Conservation (phyloP, 257 asterid species). For the Sherardia arvensis region DNA sequence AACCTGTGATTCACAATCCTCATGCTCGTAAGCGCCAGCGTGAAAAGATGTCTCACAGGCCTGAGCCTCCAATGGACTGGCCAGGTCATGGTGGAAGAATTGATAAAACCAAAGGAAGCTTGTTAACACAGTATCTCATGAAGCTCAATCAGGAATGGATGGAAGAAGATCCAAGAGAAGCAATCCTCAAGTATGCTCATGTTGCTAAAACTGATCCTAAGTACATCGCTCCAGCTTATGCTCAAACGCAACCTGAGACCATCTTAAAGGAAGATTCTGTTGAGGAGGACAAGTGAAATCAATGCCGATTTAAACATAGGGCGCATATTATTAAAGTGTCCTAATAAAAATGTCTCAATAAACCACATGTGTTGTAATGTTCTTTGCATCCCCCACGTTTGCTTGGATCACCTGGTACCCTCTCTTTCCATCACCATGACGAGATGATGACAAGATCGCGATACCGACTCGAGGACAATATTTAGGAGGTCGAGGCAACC, state of each 20-base stretch:
- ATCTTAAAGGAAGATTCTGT: slow-evolving; percentile 74
- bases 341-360: no score
- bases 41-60: slow-evolving; percentile 90
- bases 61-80: slow-evolving; percentile 87
- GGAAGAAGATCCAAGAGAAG: slow-evolving; percentile 99
- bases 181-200: slow-evolving; percentile 86
- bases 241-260: slow-evolving; percentile 81
- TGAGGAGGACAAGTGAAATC: slow-evolving; percentile 72
- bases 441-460: no score
- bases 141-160: slow-evolving; percentile 93
- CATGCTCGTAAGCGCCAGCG: slow-evolving; percentile 97
- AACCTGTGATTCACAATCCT: slow-evolving; percentile 95
- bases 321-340: no score
- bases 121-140: slow-evolving; percentile 88
- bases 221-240: slow-evolving; percentile 83
- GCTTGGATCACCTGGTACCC: no score
- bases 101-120: slow-evolving; percentile 81
- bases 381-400: no score
- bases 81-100: slow-evolving; percentile 97
- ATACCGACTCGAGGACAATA: no score
- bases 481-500: no score
- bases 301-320: no score
- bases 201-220: slow-evolving; percentile 84
- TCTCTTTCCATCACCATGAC: no score
- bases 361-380: no score